Base-by-base conservation (phyloP, 192 early-diverging fungal species). In the Coemansia sp. region DNA sequence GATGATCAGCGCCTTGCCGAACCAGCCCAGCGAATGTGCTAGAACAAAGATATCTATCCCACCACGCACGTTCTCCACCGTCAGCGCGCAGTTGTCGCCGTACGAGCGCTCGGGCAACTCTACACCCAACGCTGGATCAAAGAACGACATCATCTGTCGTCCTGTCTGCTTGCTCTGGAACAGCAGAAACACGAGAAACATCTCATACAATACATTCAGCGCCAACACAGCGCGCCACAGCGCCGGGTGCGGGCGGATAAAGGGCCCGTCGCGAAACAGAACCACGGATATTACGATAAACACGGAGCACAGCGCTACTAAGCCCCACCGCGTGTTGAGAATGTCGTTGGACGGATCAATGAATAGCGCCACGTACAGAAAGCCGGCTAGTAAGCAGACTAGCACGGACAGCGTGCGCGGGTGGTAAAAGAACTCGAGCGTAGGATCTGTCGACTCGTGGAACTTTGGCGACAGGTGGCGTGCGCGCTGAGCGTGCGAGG, bases 1-100 rank as follows among this genome's bases (percentile, higher is more conserved):
- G 51, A 98, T 76, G 51, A 98, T 93, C 25, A 98, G 75, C 6
- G 95, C 91, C 80, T 97, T 97, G 60, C 87, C 90, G 67, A 93
- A 96, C 96, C 96, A 98, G 22, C 96, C 96, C 31, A 96, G 60
- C 35, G 92, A 85, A 79, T 98, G 96, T 4, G 94, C 95, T 60
- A 96, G 36, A 24, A 97, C 94, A 80, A 98, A 98, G 31, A 94
- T 89, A 74, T 98, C 96, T 58, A 96, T 86, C 83, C 95, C 93
- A 64, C 86, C 79, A 87, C 92, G 75, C 20, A 98, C 40, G 54
- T 92, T 93, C 17, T 86, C 77, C 66, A 71, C 83, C 11, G 93
- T 94, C 42, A 96, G 76, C 20, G 89, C 92, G 73, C 96, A 98
- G 63, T 88, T 81, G 24, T 93, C 94, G 40, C 93, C 95, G 77